A percentile compares a stretch with the other conserved stretches of the same genome.
These are phyloP conservation scores for Xylaria longipes DNA, from an alignment of 495 filamentous ascomycete species.

Conservation along the genomic window DNA sequence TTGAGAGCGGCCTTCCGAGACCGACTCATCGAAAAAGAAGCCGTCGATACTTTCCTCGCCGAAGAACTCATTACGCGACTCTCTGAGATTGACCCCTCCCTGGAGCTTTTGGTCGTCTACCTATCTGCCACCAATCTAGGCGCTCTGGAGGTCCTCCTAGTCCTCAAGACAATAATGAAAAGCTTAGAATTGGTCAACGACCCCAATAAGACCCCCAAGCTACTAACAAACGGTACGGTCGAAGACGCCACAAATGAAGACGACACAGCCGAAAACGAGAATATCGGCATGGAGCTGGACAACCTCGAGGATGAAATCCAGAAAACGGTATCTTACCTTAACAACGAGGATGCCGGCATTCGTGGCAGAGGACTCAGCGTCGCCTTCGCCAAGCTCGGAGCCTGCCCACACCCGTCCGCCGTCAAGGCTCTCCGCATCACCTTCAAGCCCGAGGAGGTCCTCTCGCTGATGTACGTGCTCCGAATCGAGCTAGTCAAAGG, in stretches of 20 bases:
- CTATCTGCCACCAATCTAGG: constrained; percentile 58
- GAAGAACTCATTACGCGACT: constrained; percentile 66
- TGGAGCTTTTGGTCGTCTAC: constrained; percentile 63
- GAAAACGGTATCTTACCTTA: constrained; percentile 58
- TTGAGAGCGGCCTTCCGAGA: constrained; percentile 65
- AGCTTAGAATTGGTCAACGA: constrained; percentile 58
- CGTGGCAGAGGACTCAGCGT: constrained; percentile 54
- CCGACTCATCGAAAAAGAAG: constrained; percentile 49
- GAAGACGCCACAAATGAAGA: constrained; percentile 37
- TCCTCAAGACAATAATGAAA: constrained; percentile 56
- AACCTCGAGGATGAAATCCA: constrained; percentile 56
- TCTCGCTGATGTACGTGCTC: constrained; percentile 76
- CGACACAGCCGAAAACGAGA: constrained; percentile 42
- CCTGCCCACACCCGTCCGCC: constrained; percentile 62
- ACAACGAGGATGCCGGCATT: constrained; percentile 48
- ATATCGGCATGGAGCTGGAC: constrained; percentile 55
- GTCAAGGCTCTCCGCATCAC: constrained; percentile 68
- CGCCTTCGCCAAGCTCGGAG: constrained; percentile 68
- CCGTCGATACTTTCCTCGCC: constrained; percentile 51
- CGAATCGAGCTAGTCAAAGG: constrained; percentile 67
- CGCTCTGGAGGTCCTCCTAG: constrained; percentile 53
- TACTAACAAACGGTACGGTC: constrained; percentile 45
- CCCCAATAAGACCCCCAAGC: constrained; percentile 40
- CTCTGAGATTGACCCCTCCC: constrained; percentile 64
- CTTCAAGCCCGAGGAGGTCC: constrained; percentile 70